phyloP scores from a whole-genome alignment of 73 alveolate genomes.

The Blepharisma japonicum region DNA sequence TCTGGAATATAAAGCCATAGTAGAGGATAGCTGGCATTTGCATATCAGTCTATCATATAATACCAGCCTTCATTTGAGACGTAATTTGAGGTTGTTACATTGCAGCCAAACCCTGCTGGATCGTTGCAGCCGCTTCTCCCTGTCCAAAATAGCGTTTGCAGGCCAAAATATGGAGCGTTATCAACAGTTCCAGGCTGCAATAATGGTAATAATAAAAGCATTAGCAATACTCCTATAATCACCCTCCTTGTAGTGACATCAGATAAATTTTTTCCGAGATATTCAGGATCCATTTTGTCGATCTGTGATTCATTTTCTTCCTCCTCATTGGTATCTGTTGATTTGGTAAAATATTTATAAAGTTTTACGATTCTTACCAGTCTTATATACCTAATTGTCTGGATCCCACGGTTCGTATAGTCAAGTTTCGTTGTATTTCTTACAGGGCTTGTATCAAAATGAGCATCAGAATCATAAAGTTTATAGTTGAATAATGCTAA shows the following conservation, averaged over 20 bases:
- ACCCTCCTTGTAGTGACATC: conserved; percentile 69
- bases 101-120: background rate
- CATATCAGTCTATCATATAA: background rate
- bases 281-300: conserved; percentile 59
- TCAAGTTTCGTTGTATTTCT: conserved; percentile 16
- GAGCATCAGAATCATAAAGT: conserved; percentile 40
- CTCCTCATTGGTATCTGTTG: conserved; percentile 3
- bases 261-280: conserved; percentile 62
- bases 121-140: conserved; percentile 47
- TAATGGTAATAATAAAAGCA: conserved; percentile 65
- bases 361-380: conserved; percentile 65
- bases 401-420: conserved; percentile 38
- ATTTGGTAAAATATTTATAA: conserved; percentile 53
- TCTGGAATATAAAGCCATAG: conserved; percentile 25
- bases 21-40: conserved; percentile 17
- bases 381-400: conserved; percentile 59
- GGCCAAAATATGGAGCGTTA: conserved; percentile 50
- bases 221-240: conserved; percentile 61
- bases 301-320: conserved; percentile 11
- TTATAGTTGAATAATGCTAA: conserved; percentile 29
- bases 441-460: conserved; percentile 34
- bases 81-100: background rate
- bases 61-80: background rate
- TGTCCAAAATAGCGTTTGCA: conserved; percentile 56
- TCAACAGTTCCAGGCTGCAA: conserved; percentile 51